Conservation (phyloP, 495 filamentous ascomycete genomes). For the Talaromyces nanjingensis region DNA sequence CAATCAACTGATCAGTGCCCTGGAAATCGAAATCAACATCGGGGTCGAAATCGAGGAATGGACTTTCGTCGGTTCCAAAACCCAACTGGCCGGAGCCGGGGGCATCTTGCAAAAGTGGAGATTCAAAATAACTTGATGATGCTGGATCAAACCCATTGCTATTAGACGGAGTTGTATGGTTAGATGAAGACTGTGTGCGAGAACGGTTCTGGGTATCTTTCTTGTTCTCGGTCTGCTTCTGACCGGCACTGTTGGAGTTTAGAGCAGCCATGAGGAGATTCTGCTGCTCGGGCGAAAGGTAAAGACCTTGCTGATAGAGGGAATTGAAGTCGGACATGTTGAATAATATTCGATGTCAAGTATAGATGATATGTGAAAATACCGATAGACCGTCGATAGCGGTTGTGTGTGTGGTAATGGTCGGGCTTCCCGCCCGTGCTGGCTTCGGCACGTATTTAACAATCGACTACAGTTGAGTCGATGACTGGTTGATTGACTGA, state of each 20-base stretch:
- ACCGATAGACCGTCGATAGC: not conserved
- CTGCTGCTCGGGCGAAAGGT: conserved; percentile 81
- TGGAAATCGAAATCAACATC: conserved; percentile 66
- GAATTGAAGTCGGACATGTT: conserved; percentile 33
- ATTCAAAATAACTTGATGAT: conserved; percentile 46
- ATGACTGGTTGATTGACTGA: not conserved
- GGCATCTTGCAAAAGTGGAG: conserved; percentile 35
- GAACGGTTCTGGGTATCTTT: conserved; percentile 22
- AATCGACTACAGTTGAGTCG: conserved; percentile 3
- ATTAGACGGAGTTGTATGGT: conserved; percentile 15
- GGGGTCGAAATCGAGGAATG: conserved; percentile 75
- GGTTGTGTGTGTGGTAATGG: not conserved
- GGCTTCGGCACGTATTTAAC: conserved; percentile 13
- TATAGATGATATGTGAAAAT: not conserved
- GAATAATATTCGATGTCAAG: not conserved
- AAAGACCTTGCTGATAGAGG: conserved; percentile 41
- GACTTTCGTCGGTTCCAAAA: conserved; percentile 59
- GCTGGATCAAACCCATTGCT: conserved; percentile 32
- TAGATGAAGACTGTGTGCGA: conserved; percentile 29
- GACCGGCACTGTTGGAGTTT: conserved; percentile 59
- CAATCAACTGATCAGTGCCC: conserved; percentile 60
- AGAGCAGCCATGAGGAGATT: conserved; percentile 82
- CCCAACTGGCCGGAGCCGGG: conserved; percentile 38
- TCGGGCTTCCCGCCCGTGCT: conserved; percentile 28
- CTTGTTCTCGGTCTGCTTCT: conserved; percentile 19